Percentiles rank a stretch among this genome's conserved stretches.
Evolutionary conservation across 2,329 filamentous ascomycete genomes (phyloP).

Genomic region (Verticillium tricorpus): DNA sequence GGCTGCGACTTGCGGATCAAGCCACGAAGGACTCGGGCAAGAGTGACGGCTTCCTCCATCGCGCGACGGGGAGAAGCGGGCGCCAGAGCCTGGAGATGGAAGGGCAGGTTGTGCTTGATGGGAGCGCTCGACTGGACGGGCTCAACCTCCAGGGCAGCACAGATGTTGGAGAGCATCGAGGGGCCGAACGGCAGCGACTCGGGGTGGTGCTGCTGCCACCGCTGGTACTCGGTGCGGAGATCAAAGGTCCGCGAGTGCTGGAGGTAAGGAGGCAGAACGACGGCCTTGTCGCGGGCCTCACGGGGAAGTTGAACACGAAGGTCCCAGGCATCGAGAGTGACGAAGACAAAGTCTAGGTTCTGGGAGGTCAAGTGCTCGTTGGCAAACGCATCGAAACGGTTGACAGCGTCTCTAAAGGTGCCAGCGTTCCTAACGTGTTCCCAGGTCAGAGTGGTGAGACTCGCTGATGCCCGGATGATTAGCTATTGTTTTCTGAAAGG

Average conservation of each 20-base stretch:
- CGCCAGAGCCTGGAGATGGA: constrained; percentile 92
- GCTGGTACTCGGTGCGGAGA: constrained; percentile 93
- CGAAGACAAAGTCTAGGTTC: constrained; percentile 95
- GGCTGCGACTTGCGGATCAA: constrained; percentile 96
- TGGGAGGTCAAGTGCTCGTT: constrained; percentile 86
- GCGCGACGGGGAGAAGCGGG: constrained; percentile 92
- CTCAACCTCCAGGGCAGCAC: constrained; percentile 95
- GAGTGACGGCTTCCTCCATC: constrained; percentile 95
- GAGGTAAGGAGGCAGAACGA: constrained; percentile 91
- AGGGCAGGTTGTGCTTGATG: constrained; percentile 97
- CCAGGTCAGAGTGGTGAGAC: constrained; percentile 96
- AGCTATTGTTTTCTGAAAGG: constrained; percentile 1
- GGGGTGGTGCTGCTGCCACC: constrained; percentile 97
- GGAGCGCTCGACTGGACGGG: constrained; percentile 95
- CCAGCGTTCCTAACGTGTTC: constrained; percentile 97
- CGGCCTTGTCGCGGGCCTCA: constrained; percentile 96
- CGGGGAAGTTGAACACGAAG: constrained; percentile 94
- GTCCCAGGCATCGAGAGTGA: constrained; percentile 97
- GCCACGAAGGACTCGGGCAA: constrained; percentile 86
- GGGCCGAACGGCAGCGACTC: constrained; percentile 96
- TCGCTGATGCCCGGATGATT: constrained; percentile 55
- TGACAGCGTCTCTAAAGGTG: constrained; percentile 94
- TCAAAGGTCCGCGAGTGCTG: constrained; percentile 98
- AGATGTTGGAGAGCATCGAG: constrained; percentile 94
- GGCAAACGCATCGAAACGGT: constrained; percentile 90